A percentile compares a stretch with the other conserved stretches of the same genome.
These are phyloP conservation scores for Ophiostoma piceae DNA, from an alignment of 2,329 filamentous ascomycete genomes.

Conservation along the genomic window DNA sequence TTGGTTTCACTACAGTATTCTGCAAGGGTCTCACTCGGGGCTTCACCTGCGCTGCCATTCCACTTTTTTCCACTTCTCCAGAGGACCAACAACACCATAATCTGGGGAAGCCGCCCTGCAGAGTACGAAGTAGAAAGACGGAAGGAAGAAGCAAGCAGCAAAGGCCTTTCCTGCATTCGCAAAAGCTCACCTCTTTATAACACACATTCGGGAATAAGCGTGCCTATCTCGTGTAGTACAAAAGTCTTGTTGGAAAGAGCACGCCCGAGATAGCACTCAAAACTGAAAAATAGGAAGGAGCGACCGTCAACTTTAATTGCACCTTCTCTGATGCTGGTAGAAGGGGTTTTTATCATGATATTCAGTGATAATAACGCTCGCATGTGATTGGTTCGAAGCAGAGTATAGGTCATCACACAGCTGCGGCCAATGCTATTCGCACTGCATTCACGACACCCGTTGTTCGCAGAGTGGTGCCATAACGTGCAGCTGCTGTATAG, in stretches of 20 bases:
- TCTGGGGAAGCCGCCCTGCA: not conserved
- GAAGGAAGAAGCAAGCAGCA: not conserved
- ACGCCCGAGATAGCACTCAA: not conserved
- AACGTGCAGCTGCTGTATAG: not conserved
- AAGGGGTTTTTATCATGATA: too few species aligned
- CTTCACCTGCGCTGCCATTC: not conserved
- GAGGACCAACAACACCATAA: not conserved
- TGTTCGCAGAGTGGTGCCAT: not conserved
- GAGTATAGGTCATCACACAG: too few species aligned
- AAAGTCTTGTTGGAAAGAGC: not conserved
- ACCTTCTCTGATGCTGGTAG: not conserved
- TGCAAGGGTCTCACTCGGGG: not conserved
- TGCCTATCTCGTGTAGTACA: not conserved
- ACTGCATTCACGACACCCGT: too few species aligned
- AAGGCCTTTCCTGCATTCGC: not conserved
- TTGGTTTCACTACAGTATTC: not conserved
- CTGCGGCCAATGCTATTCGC: too few species aligned
- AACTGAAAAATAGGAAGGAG: not conserved
- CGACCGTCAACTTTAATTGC: not conserved
- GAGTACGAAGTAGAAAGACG: too few species aligned
- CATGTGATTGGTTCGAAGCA: too few species aligned
- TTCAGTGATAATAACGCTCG: too few species aligned
- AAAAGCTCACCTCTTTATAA: not conserved
- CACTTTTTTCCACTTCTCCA: slow-evolving; percentile 9
- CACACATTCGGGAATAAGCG: not conserved